Base-by-base conservation (phyloP, 2,329 filamentous ascomycete genomes). In the Simplicillium aogashimaense region DNA sequence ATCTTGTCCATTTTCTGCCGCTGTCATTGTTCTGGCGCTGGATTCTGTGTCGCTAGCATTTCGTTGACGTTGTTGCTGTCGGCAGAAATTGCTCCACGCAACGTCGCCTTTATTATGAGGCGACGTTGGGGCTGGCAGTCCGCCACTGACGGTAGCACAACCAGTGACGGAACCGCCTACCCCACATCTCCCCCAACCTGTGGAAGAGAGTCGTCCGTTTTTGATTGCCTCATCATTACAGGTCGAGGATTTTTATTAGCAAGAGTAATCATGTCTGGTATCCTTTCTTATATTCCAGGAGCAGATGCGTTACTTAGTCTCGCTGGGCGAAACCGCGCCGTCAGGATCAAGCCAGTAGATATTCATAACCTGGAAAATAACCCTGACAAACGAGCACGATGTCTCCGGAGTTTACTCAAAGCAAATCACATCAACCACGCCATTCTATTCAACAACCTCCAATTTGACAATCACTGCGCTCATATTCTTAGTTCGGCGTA, bases 351-450 rank as follows among this genome's bases (percentile, higher is more conserved):
- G 45, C 13, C 83, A 0, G 81, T 90, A 41, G 69, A 84, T 47
- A 70, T 86, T 42, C 79, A 94, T 61, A 76, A 84, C 58, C 74
- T 95, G 51, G 90, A 97, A 64, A 83, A 81, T 5, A 72, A 79
- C 36, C 73, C 80, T 8, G 87, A 94, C 55, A 90, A 86, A 59
- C 72, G 84, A 42, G 79, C 83, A 14, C 73, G 90, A 45, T 86
- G 86, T 15, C 70, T 98, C 45, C 95, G 94, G 65, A 88, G 97
- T 62, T 69, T 98, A 12, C 61, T 98, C 45, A 86, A 85, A 60
- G 82, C 89, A 39, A 97, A 97, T 58, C 92, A 98, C 64, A 81
- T 82, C 49, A 95, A 92, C 57, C 77, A 94, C 61, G 78, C 87
- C 28, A 81, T 97, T 49, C 64, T 95, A 40, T 92, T 85, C 59